phyloP scores from a whole-genome alignment of 2,329 filamentous ascomycete genomes.

The Diplodia intermedia region DNA sequence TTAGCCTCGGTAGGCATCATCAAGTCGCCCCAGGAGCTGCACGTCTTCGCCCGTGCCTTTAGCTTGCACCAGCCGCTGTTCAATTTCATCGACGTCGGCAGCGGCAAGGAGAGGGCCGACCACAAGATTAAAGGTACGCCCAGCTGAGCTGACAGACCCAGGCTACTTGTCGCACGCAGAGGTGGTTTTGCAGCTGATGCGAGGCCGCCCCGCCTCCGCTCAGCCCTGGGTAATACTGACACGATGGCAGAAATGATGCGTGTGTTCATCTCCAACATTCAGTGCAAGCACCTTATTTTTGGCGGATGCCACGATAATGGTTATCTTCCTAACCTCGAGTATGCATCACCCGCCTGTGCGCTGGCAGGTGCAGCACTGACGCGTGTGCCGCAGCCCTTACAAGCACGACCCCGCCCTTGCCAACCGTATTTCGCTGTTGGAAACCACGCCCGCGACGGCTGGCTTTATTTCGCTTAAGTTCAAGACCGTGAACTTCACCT shows the following conservation, averaged over 20 bases:
- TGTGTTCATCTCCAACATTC: conserved; percentile 54
- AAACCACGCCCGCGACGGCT: conserved; percentile 51
- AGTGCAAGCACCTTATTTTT: conserved; percentile 57
- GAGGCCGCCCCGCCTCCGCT: neutral
- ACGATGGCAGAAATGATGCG: conserved; percentile 51
- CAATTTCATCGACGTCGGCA: conserved; percentile 57
- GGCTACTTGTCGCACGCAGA: conserved; percentile 1
- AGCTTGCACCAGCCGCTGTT: conserved; percentile 54
- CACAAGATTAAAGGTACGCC: conserved; percentile 54
- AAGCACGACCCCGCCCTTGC: conserved; percentile 49
- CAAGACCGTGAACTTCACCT: conserved; percentile 47
- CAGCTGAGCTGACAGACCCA: neutral
- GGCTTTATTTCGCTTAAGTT: conserved; percentile 54
- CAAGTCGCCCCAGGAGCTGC: conserved; percentile 48
- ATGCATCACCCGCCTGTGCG: neutral
- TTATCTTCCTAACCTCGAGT: conserved; percentile 54
- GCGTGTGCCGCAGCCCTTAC: conserved; percentile 42
- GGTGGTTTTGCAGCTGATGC: neutral
- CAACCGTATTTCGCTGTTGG: conserved; percentile 54
- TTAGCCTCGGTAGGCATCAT: conserved; percentile 52
- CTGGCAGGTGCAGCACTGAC: neutral
- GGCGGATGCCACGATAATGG: conserved; percentile 57
- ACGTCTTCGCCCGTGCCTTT: conserved; percentile 54
- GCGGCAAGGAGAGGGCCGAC: conserved; percentile 56
- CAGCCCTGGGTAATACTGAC: conserved; percentile 7